Evolutionary conservation across 495 filamentous ascomycete species (phyloP).

Genomic region (Astrothelium subdiscretum): DNA sequence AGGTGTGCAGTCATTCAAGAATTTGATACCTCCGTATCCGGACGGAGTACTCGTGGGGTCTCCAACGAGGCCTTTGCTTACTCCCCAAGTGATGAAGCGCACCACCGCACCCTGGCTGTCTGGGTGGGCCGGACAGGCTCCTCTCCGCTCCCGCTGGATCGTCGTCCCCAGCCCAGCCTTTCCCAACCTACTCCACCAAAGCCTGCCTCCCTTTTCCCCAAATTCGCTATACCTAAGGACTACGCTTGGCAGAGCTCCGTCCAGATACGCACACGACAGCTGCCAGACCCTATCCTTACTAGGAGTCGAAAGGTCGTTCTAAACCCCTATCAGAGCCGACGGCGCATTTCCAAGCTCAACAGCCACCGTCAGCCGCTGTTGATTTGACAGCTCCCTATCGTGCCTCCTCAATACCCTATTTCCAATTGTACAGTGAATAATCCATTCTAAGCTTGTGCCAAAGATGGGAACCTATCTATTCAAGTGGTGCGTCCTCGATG

Average conservation of each 20-base stretch:
- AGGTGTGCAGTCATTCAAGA: too few species aligned
- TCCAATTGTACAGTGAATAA: neutral
- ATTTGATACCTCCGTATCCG: too few species aligned
- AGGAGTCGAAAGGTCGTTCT: neutral
- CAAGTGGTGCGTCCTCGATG: slow-evolving; percentile 14
- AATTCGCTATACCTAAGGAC: neutral
- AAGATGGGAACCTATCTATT: slow-evolving; percentile 26
- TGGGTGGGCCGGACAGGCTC: neutral
- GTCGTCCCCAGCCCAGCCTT: neutral
- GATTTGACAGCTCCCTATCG: neutral
- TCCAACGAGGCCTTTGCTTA: too few species aligned
- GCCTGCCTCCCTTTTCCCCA: neutral
- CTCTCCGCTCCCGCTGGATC: neutral
- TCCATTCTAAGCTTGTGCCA: neutral
- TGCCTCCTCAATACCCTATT: neutral
- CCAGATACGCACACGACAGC: neutral
- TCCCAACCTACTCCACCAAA: neutral
- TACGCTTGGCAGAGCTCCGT: neutral
- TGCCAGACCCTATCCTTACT: neutral
- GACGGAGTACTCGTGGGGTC: too few species aligned
- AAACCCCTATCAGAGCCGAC: neutral
- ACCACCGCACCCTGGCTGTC: too few species aligned
- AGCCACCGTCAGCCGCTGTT: neutral
- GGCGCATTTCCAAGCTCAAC: neutral
- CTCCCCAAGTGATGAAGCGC: too few species aligned